A percentile compares a stretch with the other conserved stretches of the same genome.
Conservation (phyloP, 83 land plant genomes). For the Diphasiastrum complanatum region DNA sequence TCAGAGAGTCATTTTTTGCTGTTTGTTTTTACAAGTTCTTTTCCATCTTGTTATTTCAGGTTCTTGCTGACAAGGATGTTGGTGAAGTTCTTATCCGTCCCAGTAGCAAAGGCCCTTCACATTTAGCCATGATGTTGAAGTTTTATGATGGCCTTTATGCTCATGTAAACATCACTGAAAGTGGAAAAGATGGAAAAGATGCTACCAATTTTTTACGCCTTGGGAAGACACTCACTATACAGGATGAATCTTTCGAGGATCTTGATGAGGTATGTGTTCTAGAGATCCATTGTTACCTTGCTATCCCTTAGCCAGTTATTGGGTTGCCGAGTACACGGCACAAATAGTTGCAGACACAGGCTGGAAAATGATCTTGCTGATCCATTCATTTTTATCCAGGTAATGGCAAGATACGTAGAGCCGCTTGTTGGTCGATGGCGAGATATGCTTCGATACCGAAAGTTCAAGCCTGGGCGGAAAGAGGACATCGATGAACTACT, state of each 20-base stretch:
- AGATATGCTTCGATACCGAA: slow-evolving; percentile 76
- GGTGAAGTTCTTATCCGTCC: slow-evolving; percentile 87
- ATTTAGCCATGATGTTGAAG: slow-evolving; percentile 73
- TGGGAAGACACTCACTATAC: slow-evolving; percentile 80
- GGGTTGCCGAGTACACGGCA: not conserved
- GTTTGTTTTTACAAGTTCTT: not conserved
- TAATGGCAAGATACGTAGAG: slow-evolving; percentile 90
- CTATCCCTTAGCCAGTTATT: not conserved
- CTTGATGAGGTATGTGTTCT: slow-evolving; percentile 71
- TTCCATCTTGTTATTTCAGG: slow-evolving; percentile 32
- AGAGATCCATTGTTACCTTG: not conserved
- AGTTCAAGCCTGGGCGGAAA: slow-evolving; percentile 68
- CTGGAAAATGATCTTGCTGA: not conserved
- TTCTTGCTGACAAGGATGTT: slow-evolving; percentile 68
- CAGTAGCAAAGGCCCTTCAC: slow-evolving; percentile 74
- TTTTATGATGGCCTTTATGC: slow-evolving; percentile 75
- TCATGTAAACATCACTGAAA: slow-evolving; percentile 79
- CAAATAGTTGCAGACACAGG: not conserved
- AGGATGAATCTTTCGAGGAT: slow-evolving; percentile 87
- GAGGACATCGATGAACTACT: slow-evolving; percentile 71
- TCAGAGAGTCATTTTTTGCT: too few species aligned
- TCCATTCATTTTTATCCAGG: slow-evolving; percentile 40
- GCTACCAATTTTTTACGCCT: slow-evolving; percentile 72
- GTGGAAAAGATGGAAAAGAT: slow-evolving; percentile 82
- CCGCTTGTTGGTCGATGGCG: slow-evolving; percentile 69